phyloP scores from a whole-genome alignment of 768 basidiomycete species.

The Suillus hirtellus region DNA sequence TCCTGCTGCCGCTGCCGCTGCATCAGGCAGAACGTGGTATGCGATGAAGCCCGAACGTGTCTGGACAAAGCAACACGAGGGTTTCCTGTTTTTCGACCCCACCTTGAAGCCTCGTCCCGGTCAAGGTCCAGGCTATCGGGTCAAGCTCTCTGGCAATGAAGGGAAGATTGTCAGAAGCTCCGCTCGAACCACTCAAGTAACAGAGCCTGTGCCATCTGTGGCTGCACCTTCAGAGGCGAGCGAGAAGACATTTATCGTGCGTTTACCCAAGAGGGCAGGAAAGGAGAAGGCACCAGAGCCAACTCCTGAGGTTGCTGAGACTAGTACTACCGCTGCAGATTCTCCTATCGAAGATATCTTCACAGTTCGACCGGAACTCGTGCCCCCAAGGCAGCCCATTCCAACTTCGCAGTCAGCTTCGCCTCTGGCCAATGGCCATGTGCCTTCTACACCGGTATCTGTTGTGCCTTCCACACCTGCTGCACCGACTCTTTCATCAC shows the following conservation, averaged over 20 bases:
- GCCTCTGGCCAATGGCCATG: constrained; percentile 21
- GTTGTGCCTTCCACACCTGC: constrained; percentile 9
- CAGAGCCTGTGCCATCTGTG: constrained; percentile 19
- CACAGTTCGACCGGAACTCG: constrained; percentile 53
- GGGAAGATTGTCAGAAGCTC: constrained; percentile 45
- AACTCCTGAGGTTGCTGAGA: constrained; percentile 19
- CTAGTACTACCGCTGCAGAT: constrained; percentile 34
- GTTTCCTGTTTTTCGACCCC: constrained; percentile 66
- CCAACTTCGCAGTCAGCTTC: constrained; percentile 24
- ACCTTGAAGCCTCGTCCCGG: constrained; percentile 59
- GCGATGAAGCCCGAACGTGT: constrained; percentile 74
- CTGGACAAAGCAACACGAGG: constrained; percentile 85
- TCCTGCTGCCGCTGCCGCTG: constrained; percentile 26
- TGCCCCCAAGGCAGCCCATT: constrained; percentile 29
- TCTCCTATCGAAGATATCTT: constrained; percentile 55
- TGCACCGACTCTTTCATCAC: constrained; percentile 16
- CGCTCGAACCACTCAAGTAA: constrained; percentile 9
- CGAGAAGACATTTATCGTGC: constrained; percentile 52
- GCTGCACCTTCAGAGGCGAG: constrained; percentile 38
- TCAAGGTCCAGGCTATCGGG: constrained; percentile 53
- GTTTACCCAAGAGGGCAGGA: constrained; percentile 46
- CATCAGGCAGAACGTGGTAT: constrained; percentile 59
- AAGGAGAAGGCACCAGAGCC: constrained; percentile 37
- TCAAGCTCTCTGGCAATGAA: constrained; percentile 60
- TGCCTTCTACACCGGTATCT: constrained; percentile 1